Evolutionary conservation across 371 early-diverging fungal species (phyloP).

Genomic region (Aphelidium insulamus): DNA sequence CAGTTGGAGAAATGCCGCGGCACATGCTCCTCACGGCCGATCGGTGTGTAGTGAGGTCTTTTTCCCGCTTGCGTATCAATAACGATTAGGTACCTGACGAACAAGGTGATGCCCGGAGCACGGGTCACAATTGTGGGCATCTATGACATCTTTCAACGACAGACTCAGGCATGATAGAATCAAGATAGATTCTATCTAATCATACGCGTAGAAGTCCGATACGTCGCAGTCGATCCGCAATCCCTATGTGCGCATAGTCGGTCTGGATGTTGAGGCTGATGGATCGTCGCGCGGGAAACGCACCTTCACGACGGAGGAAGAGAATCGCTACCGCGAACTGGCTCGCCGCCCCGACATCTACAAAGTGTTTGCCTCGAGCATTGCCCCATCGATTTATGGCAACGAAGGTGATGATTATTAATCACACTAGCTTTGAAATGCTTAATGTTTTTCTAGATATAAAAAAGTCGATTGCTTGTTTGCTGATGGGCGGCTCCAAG

Average conservation of each 20-base stretch:
- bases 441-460: slow-evolving; percentile 43
- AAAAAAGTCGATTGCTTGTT: slow-evolving; percentile 91
- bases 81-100: slow-evolving; percentile 35
- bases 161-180: slow-evolving; percentile 8
- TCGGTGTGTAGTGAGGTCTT: slow-evolving; percentile 21
- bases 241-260: slow-evolving; percentile 81
- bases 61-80: not conserved
- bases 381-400: slow-evolving; percentile 94
- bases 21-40: slow-evolving; percentile 82
- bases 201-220: slow-evolving; percentile 10
- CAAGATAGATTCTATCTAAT: not conserved
- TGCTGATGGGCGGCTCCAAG: slow-evolving; percentile 95
- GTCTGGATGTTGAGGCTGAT: slow-evolving; percentile 63
- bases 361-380: slow-evolving; percentile 63
- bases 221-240: slow-evolving; percentile 67
- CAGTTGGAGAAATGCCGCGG: slow-evolving; percentile 95
- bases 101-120: slow-evolving; percentile 85
- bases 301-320: slow-evolving; percentile 75
- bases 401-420: slow-evolving; percentile 28
- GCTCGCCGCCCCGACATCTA: slow-evolving; percentile 72
- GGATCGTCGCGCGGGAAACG: slow-evolving; percentile 35
- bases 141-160: slow-evolving; percentile 68
- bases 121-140: slow-evolving; percentile 89
- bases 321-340: slow-evolving; percentile 66
- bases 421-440: not conserved